Base-by-base conservation (phyloP, 495 filamentous ascomycete genomes). In the Penicillium odoratum region DNA sequence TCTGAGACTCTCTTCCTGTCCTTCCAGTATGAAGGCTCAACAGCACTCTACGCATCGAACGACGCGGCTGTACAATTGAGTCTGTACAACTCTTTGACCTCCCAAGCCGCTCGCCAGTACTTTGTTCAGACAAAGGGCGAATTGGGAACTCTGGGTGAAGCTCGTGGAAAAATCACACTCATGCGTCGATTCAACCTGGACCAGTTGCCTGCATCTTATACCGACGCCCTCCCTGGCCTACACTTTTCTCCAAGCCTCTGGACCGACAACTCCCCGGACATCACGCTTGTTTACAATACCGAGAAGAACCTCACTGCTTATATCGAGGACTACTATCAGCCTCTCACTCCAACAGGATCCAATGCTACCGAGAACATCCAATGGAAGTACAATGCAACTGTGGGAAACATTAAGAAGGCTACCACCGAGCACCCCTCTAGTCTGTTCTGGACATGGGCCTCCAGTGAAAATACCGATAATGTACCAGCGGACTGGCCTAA, bases 371-470 rank as follows among this genome's bases (percentile, higher is more conserved):
- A 69, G 21, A 75, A 74, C 45, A 79, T 79, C 48, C 56, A 62
- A 28, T 69, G 65, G 66, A 79, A 79, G 52, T 73, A 73, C 51
- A 76, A 78, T 56, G 74, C 72, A 1, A 75, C 71, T 2, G 48
- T 59, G 7, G 51, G 61, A 11, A 64, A 76, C 43, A 59, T 77
- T 6, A 1, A 49, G 26, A 71, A 67, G 56, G 76, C 76, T 0
- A 62, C 71, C 2, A 65, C 43, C 0, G 15, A 60, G 5, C 43
- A 68, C 30, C 48, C 54, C 2, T 70, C 77, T 49, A 69, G 65
- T 47, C 56, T 84, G 36, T 83, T 78, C 54, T 80, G 81, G 69
- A 79, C 71, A 1, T 84, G 79, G 51, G 71, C 79, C 1, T 78
- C 72, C 0, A 75, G 73, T 31, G 74, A 75, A 34, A 74, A 81